Conservation (phyloP, 768 basidiomycete genomes). For the Macrocybe gigantea region DNA sequence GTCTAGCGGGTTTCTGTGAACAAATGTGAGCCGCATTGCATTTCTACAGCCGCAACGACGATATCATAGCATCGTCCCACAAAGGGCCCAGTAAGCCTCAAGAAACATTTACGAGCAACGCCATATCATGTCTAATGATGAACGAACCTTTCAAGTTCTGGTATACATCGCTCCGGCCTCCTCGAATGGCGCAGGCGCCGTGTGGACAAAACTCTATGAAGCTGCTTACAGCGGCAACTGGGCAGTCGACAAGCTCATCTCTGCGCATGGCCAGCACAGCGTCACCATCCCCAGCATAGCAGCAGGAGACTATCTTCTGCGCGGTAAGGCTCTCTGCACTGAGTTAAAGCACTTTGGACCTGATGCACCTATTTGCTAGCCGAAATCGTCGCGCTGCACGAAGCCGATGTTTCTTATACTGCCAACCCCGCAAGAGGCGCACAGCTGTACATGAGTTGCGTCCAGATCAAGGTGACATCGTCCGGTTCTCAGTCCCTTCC, state of each 20-base stretch:
- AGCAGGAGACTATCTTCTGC: slow-evolving; percentile 27
- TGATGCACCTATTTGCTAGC: slow-evolving; percentile 31
- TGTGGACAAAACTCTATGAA: slow-evolving; percentile 29
- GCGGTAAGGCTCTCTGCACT: slow-evolving; percentile 15
- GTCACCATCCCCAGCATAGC: slow-evolving; percentile 26
- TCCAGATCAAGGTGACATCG: slow-evolving; percentile 35
- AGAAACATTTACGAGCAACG: too few species aligned
- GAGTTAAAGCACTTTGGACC: background rate
- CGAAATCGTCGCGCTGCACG: slow-evolving; percentile 28
- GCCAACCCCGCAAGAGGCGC: slow-evolving; percentile 32
- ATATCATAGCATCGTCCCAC: slow-evolving; percentile 30
- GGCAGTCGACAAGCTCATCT: slow-evolving; percentile 27
- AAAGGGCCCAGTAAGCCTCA: slow-evolving; percentile 22
- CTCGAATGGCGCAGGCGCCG: slow-evolving; percentile 22
- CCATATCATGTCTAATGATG: background rate
- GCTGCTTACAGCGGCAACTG: slow-evolving; percentile 20
- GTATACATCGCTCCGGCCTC: slow-evolving; percentile 25
- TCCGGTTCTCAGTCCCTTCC: slow-evolving; percentile 19
- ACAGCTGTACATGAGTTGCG: slow-evolving; percentile 46
- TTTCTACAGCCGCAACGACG: slow-evolving; percentile 23
- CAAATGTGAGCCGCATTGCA: background rate
- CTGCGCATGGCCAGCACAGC: slow-evolving; percentile 24
- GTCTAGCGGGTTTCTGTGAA: background rate
- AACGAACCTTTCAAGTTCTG: slow-evolving; percentile 12
- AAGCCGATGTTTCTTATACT: slow-evolving; percentile 22